A percentile compares a stretch with the other conserved stretches of the same genome.
Conservation (phyloP, 257 asterid species). For the Gentiana macrophylla region DNA sequence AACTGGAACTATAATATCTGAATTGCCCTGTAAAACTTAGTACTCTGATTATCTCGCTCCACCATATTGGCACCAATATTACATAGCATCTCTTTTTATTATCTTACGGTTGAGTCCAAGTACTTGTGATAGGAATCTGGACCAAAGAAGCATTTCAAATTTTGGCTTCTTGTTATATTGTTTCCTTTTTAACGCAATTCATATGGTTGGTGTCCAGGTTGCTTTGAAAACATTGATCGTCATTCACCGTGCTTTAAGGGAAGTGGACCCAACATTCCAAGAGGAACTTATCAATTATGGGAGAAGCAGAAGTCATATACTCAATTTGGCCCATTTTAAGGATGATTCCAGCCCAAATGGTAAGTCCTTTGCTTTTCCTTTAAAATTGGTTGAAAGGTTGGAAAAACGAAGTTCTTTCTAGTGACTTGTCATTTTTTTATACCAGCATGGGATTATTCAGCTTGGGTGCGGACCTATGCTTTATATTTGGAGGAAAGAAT, state of each 20-base stretch:
- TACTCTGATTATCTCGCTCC: too few species aligned
- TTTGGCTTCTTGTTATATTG: too few species aligned
- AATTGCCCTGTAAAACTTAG: too few species aligned
- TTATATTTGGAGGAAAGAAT: slow-evolving; percentile 92
- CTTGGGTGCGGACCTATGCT: slow-evolving; percentile 91
- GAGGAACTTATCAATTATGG: slow-evolving; percentile 88
- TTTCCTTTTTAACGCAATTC: background rate
- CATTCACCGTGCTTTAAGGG: slow-evolving; percentile 94
- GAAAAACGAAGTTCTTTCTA: slow-evolving; percentile 4
- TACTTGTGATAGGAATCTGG: too few species aligned
- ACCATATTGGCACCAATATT: too few species aligned
- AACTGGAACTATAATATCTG: too few species aligned
- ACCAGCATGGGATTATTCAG: slow-evolving; percentile 97
- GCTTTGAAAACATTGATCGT: slow-evolving; percentile 89
- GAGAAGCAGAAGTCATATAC: slow-evolving; percentile 74
- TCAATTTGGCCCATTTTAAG: slow-evolving; percentile 86
- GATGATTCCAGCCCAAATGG: slow-evolving; percentile 97
- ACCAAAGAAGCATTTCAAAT: too few species aligned
- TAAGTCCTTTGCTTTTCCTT: slow-evolving; percentile 18
- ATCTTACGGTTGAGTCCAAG: too few species aligned
- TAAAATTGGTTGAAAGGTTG: slow-evolving; percentile 2
- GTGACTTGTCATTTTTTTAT: slow-evolving; percentile 16
- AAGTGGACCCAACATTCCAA: slow-evolving; percentile 95
- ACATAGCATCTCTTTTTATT: too few species aligned
- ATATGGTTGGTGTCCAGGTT: slow-evolving; percentile 37